These are phyloP conservation scores for Nasturtium officinale DNA, from an alignment of 345 rosid species.

Conservation along the genomic window DNA sequence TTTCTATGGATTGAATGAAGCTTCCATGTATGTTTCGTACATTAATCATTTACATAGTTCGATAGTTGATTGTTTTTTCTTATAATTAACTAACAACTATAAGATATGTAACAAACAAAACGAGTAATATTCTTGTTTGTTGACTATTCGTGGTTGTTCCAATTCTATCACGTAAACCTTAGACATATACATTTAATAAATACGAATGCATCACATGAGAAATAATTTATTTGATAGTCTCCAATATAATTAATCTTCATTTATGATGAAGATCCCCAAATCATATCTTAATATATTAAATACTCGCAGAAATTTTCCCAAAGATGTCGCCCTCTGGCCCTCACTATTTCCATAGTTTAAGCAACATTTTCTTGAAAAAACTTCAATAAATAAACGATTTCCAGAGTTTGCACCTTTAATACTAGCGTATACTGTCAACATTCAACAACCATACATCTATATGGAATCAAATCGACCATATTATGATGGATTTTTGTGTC, in stretches of 20 bases:
- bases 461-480: neutral
- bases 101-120: neutral
- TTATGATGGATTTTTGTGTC: neutral
- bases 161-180: constrained; percentile 28
- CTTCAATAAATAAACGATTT: neutral
- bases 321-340: neutral
- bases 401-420: too few species aligned
- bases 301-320: neutral
- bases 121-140: constrained; percentile 12
- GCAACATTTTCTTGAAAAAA: neutral
- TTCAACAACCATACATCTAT: neutral
- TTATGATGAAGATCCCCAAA: constrained; percentile 30
- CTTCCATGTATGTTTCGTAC: neutral
- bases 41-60: neutral
- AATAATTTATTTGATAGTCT: constrained; percentile 14
- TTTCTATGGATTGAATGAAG: neutral
- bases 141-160: constrained; percentile 37
- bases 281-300: constrained; percentile 12
- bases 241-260: constrained; percentile 10
- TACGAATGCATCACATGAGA: constrained; percentile 3
- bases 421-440: too few species aligned
- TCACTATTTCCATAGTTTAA: neutral
- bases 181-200: neutral
- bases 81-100: neutral
- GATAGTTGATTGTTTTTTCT: neutral